Evolutionary conservation across 805 yeast genomes (phyloP), one percentile per base, ranked within the genome.

Genomic region (Yarrowia sp.): DNA sequence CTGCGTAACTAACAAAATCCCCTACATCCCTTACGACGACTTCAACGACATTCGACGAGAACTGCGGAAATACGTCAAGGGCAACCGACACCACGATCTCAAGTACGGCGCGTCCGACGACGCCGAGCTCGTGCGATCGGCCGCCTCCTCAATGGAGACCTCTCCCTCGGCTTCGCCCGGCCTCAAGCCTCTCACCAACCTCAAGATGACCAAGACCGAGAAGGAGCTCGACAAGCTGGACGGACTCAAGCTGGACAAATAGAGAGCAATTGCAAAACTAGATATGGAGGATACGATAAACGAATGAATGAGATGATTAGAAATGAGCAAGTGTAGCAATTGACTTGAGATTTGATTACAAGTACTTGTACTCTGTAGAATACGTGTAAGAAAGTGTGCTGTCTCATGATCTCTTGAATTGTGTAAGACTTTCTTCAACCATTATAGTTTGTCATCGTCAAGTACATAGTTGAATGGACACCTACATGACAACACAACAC

Each of bases 11-110:
- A 76, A 80, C 73, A 72, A 72, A 69, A 77, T 80, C 66, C 80
- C 80, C 10, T 80, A 79, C 72, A 78, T 80, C 61, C 80, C 82
- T 14, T 80, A 78, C 71, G 78, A 78, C 70, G 74, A 79, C 19
- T 80, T 80, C 74, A 75, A 75, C 69, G 82, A 80, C 61, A 78
- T 81, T 64, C 68, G 82, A 84, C 66, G 66, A 3, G 66, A 61
- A 14, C 36, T 61, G 43, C 55, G 66, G 15, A 61, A 61, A 38
- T 47, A 38, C 44, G 66, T 61, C 55, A 61, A 61, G 55, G 66
- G 66, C 1, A 61, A 61, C 66, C 66, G 66, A 38, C 66, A 61
- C 24, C 66, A 61, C 20, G 66, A 61, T 47, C 55, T 61, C 42
- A 44, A 47, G 24, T 61, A 61, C 38, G 66, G 66, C 2, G 55